phyloP scores from a whole-genome alignment of 495 filamentous ascomycete genomes.

The Platismatia glauca region DNA sequence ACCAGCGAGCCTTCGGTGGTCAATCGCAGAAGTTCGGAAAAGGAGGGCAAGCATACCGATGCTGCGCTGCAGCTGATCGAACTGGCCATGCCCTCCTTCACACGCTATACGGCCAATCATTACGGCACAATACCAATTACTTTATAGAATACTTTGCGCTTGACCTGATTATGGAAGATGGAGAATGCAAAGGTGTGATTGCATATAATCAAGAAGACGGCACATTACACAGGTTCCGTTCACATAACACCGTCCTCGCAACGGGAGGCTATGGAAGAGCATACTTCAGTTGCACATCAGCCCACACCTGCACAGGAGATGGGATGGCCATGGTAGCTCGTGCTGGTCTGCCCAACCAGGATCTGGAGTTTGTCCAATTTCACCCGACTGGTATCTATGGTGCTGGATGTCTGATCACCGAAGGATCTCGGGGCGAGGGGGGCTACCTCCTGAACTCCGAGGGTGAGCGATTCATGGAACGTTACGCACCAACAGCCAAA shows the following conservation, averaged over 20 bases:
- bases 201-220: constrained; percentile 98
- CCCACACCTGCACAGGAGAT: constrained; percentile 96
- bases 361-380: constrained; percentile 99
- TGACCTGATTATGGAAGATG: constrained; percentile 93
- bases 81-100: constrained; percentile 94
- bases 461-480: constrained; percentile 98
- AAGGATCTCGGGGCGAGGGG: constrained; percentile 96
- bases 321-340: constrained; percentile 98
- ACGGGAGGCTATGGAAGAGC: constrained; percentile 95
- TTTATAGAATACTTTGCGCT: constrained; percentile 98
- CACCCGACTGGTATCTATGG: constrained; percentile 99
- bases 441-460: constrained; percentile 93
- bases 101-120: constrained; percentile 95
- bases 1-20: constrained; percentile 96
- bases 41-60: constrained; percentile 94
- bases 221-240: constrained; percentile 90
- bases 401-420: constrained; percentile 95
- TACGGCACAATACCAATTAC: constrained; percentile 96
- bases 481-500: constrained; percentile 95
- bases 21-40: constrained; percentile 93
- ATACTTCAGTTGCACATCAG: constrained; percentile 96
- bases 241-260: constrained; percentile 89
- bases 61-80: constrained; percentile 88
- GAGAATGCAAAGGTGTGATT: constrained; percentile 88
- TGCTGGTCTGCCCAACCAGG: constrained; percentile 95